Evolutionary conservation across 2,329 filamentous ascomycete genomes (phyloP).

Genomic region (Alternaria viburni): DNA sequence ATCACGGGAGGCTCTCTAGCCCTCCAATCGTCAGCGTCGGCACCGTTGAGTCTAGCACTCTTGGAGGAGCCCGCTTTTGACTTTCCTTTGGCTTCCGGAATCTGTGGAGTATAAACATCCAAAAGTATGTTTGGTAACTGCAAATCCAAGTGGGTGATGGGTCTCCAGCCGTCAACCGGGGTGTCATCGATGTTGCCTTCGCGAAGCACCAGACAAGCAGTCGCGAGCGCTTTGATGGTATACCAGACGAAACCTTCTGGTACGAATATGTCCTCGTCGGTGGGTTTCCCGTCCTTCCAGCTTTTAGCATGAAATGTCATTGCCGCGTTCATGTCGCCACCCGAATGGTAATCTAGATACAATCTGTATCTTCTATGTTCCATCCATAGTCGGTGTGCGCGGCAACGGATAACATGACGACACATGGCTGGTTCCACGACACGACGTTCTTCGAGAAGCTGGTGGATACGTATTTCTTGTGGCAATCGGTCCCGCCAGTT

Average conservation of each 20-base stretch:
- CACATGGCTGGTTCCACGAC: background rate
- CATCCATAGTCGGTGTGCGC: slow-evolving; percentile 18
- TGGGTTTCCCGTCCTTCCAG: background rate
- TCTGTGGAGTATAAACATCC: background rate
- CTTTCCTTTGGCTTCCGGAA: background rate
- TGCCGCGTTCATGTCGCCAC: background rate
- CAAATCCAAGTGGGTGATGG: background rate
- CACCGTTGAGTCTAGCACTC: background rate
- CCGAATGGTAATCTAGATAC: slow-evolving; percentile 7
- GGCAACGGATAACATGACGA: slow-evolving; percentile 2
- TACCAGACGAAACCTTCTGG: background rate
- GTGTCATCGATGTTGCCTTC: background rate
- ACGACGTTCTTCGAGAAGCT: slow-evolving; percentile 7
- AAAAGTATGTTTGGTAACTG: background rate
- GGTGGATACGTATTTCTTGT: slow-evolving; percentile 12
- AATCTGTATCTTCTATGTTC: slow-evolving; percentile 2
- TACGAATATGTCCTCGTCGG: background rate
- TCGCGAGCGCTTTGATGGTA: background rate
- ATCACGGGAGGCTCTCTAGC: background rate
- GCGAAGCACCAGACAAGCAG: background rate
- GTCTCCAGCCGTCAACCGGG: background rate
- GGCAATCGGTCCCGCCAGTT: slow-evolving; percentile 8
- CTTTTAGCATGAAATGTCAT: background rate
- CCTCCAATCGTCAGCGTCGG: background rate
- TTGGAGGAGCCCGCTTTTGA: background rate